phyloP scores from a whole-genome alignment of 192 early-diverging fungal species.

The Umbelopsis vinacea region DNA sequence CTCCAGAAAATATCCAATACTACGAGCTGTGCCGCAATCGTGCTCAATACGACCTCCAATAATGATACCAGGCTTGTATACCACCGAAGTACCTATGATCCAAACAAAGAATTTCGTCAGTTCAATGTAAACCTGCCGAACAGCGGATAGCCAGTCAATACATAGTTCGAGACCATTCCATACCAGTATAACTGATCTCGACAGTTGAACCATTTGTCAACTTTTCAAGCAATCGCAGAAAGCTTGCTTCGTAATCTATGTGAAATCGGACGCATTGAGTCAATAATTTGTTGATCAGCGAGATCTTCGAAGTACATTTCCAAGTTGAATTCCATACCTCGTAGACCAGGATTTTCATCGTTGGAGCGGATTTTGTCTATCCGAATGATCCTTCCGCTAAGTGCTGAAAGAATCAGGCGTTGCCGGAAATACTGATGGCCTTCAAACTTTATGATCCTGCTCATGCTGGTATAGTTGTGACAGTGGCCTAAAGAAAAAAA shows the following conservation, averaged over 20 bases:
- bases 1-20: conserved; percentile 95
- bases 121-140: neutral
- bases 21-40: conserved; percentile 84
- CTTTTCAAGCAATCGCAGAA: conserved; percentile 91
- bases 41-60: conserved; percentile 84
- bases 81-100: conserved; percentile 72
- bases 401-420: conserved; percentile 85
- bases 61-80: conserved; percentile 89
- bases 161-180: neutral
- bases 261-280: neutral
- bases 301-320: neutral
- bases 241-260: conserved; percentile 89
- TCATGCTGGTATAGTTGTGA: conserved; percentile 26
- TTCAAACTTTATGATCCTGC: conserved; percentile 62
- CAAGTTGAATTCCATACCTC: conserved; percentile 50
- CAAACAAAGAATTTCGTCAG: neutral
- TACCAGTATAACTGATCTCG: conserved; percentile 93
- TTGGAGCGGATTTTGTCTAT: conserved; percentile 91
- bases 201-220: conserved; percentile 90
- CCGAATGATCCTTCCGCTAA: conserved; percentile 80
- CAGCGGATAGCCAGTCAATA: no score
- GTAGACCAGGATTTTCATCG: conserved; percentile 85
- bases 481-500: neutral
- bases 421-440: conserved; percentile 90
- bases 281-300: neutral